Evolutionary conservation across 1,284 basidiomycete genomes (phyloP), one percentile per base, ranked within the genome.

Genomic region (Boletus smithii): DNA sequence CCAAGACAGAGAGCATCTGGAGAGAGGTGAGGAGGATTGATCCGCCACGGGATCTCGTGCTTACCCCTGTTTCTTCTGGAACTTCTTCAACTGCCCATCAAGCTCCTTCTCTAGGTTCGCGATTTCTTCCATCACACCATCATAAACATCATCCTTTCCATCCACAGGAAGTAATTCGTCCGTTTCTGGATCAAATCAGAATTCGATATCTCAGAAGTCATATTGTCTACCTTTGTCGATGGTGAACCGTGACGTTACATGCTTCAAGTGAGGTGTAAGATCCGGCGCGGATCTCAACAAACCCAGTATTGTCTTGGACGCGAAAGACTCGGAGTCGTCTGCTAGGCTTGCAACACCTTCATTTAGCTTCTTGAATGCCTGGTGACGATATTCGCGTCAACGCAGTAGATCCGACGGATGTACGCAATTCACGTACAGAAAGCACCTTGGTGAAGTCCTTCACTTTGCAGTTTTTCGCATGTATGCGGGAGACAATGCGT

Each of bases 401-500:
- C 20, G 2, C 9, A 33, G 5, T 24, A 33, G 30, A 37, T 20
- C 44, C n/a, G 18, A 27, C n/a, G 1, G 26, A 41, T 16, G 24
- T 9, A 23, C 29, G 7, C 0, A 10, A 29, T 43, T 37, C 35
- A 63, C 81, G 51, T 62, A 91, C 91, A 37, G 73, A 69, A 8
- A 97, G 73, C 16, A 94, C 88, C 61, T 85, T 88, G 54, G 87
- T 64, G 63, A 97, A 97, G 59, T 95, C 91, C 54, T 77, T 81
- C 51, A 94, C 82, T 64, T 81, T 86, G 67, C 91, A 90, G 45
- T 84, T 90, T 60, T 88, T 91, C 6, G 94, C 93, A 60, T 97
- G 95, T 46, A 97, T 88, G 32, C 95, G 86, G 8, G 91, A 93
- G 5, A 98, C 84, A 49, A 95, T 82, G 23, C 95, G 88, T 65